A percentile compares a stretch with the other conserved stretches of the same genome.
phyloP scores from a whole-genome alignment of 148 eudicot genomes.

The Cornus controversa region DNA sequence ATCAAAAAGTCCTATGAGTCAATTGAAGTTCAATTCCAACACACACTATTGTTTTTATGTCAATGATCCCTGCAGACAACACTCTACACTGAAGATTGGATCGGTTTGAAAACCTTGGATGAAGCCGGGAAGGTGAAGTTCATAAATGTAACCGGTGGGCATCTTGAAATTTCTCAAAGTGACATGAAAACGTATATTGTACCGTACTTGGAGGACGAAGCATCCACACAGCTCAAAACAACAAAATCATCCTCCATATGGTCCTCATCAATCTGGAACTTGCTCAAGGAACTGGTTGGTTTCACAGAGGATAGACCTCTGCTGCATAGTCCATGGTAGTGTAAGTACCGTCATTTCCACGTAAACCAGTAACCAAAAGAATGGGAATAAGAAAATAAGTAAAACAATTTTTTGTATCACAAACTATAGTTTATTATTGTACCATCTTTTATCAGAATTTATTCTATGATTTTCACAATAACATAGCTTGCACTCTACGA shows the following conservation, averaged over 20 bases:
- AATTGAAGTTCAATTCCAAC: too few relatives aligned
- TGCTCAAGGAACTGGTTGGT: neutral
- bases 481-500: too few relatives aligned
- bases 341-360: neutral
- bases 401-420: neutral
- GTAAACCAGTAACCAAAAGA: neutral
- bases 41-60: neutral
- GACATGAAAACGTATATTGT: conserved; percentile 33
- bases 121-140: conserved; percentile 61
- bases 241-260: conserved; percentile 3
- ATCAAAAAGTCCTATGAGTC: too few relatives aligned
- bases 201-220: conserved; percentile 34
- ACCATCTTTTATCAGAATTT: neutral
- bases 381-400: too few relatives aligned
- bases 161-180: conserved; percentile 35
- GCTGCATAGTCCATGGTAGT: conserved; percentile 6
- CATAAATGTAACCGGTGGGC: conserved; percentile 36
- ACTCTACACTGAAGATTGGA: conserved; percentile 65
- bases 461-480: too few relatives aligned
- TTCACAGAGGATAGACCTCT: conserved; percentile 7
- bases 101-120: conserved; percentile 51
- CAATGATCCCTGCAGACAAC: conserved; percentile 37
- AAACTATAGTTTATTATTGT: neutral
- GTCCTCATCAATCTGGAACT: conserved; percentile 5
- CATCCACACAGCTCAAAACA: neutral